phyloP scores from a whole-genome alignment of 2,329 filamentous ascomycete genomes.

The Aquanectria penicillioides region DNA sequence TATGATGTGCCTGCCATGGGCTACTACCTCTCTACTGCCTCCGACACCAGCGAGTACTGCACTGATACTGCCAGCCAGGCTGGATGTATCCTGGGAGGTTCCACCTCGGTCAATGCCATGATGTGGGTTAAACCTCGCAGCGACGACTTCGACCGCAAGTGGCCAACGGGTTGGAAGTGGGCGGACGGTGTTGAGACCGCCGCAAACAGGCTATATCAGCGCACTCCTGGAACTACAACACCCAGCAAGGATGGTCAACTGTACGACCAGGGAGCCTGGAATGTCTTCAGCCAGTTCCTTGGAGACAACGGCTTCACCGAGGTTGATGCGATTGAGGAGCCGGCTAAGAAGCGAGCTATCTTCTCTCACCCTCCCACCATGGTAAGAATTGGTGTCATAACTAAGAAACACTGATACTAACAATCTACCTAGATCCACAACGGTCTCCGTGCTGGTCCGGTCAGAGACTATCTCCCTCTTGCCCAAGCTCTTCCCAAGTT shows the following conservation, averaged over 20 bases:
- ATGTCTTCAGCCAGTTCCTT: slow-evolving; percentile 69
- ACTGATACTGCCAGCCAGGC: slow-evolving; percentile 77
- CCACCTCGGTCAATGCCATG: slow-evolving; percentile 73
- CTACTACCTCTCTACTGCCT: slow-evolving; percentile 75
- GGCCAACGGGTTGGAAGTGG: slow-evolving; percentile 75
- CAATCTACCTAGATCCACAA: slow-evolving; percentile 66
- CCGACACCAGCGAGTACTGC: slow-evolving; percentile 70
- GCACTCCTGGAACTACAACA: slow-evolving; percentile 75
- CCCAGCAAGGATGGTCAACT: slow-evolving; percentile 74
- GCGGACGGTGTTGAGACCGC: slow-evolving; percentile 68
- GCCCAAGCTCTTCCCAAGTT: slow-evolving; percentile 71
- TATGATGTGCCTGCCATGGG: slow-evolving; percentile 78
- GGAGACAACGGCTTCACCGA: slow-evolving; percentile 69
- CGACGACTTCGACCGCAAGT: slow-evolving; percentile 77
- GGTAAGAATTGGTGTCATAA: slow-evolving; percentile 16
- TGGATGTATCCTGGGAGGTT: slow-evolving; percentile 76
- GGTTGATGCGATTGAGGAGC: slow-evolving; percentile 68
- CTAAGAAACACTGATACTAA: not conserved
- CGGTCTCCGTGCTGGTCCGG: slow-evolving; percentile 74
- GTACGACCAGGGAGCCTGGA: slow-evolving; percentile 74
- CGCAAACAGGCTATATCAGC: slow-evolving; percentile 69
- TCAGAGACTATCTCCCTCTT: slow-evolving; percentile 76
- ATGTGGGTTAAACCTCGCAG: slow-evolving; percentile 75
- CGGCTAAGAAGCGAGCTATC: slow-evolving; percentile 73
- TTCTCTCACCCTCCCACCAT: slow-evolving; percentile 64